Base-by-base conservation (phyloP, 1,284 basidiomycete species). In the Ceratobasidium sp. region DNA sequence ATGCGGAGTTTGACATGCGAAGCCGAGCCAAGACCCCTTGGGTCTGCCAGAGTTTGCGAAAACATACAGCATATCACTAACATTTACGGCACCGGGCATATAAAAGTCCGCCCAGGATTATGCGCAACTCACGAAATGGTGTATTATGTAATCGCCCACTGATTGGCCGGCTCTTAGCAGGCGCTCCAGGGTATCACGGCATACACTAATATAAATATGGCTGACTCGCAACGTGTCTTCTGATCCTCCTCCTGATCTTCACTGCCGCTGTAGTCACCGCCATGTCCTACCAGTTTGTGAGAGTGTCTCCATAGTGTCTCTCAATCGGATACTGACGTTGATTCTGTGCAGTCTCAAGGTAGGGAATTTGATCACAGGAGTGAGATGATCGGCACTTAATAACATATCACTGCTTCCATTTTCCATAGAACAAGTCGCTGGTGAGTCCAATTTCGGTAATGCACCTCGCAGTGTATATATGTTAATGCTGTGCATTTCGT, bases 271-370 rank as follows among this genome's bases (percentile, higher is more conserved):
- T 25, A 3, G 7, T 29, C 38, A n/a, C 42, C 43, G 32, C n/a
- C 53, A 68, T 68, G 65, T 38, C 54, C 20, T n/a, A 56, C 42
- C 65, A 68, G 43, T 53, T 68, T 47, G 65, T 68, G 47, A 68
- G 65, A n/a, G n/a, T 56, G 13, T 54, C 52, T 15, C n/a, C 54
- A 15, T 42, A 27, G 32, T 20, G 22, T 13, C 32, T 40, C 31
- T 32, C 12, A 15, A 38, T 8, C 32, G 42, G n/a, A 29, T 57
- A 52, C 53, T 50, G 52, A 47, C 40, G 8, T 45, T 17, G 43
- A 25, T 17, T 17, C 29, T 27, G 34, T 38, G 35, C 35, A 70
- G 69, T 56, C 62, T 22, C 25, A 70, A 45, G 69, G 69, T 56
- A 32, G 4, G 60, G 53, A 7, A 29, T 58, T 25, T 50, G 15